A percentile compares a stretch with the other conserved stretches of the same genome.
phyloP scores from a whole-genome alignment of 2,329 filamentous ascomycete species.

The Colletotrichum sojae region DNA sequence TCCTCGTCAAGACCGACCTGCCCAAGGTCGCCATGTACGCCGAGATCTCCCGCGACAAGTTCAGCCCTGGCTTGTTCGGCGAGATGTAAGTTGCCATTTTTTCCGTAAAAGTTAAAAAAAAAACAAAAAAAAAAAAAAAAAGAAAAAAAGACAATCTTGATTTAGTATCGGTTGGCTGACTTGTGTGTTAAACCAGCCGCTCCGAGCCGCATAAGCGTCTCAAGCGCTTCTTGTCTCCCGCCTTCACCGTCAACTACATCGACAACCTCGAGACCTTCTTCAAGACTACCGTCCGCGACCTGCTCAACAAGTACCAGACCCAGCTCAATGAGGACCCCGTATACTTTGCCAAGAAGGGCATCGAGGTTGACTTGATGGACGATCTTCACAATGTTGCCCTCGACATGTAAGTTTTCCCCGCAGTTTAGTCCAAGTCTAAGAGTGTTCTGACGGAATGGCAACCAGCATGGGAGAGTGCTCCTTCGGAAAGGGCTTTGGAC shows the following conservation, averaged over 20 bases:
- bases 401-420: slow-evolving; percentile 41
- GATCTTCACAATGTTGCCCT: slow-evolving; percentile 47
- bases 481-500: slow-evolving; percentile 46
- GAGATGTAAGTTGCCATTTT: slow-evolving; percentile 44
- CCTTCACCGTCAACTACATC: slow-evolving; percentile 46
- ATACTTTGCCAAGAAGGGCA: slow-evolving; percentile 34
- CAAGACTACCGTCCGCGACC: slow-evolving; percentile 40
- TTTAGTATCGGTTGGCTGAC: background rate
- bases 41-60: slow-evolving; percentile 42
- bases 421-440: background rate
- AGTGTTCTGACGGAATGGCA: no score
- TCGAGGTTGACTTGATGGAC: slow-evolving; percentile 46
- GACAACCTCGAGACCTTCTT: slow-evolving; percentile 45
- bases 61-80: slow-evolving; percentile 43
- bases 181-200: slow-evolving; percentile 32
- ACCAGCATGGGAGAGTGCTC: slow-evolving; percentile 46
- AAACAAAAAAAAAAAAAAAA: no score
- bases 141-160: background rate
- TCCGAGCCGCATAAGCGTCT: slow-evolving; percentile 45
- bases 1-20: slow-evolving; percentile 42
- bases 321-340: slow-evolving; percentile 28
- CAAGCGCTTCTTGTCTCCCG: slow-evolving; percentile 46
- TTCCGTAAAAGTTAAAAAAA: no score
- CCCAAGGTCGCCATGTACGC: slow-evolving; percentile 46
- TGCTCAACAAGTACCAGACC: slow-evolving; percentile 32